These are phyloP conservation scores for Chaetomium fimeti DNA, from an alignment of 495 filamentous ascomycete species.

Conservation along the genomic window DNA sequence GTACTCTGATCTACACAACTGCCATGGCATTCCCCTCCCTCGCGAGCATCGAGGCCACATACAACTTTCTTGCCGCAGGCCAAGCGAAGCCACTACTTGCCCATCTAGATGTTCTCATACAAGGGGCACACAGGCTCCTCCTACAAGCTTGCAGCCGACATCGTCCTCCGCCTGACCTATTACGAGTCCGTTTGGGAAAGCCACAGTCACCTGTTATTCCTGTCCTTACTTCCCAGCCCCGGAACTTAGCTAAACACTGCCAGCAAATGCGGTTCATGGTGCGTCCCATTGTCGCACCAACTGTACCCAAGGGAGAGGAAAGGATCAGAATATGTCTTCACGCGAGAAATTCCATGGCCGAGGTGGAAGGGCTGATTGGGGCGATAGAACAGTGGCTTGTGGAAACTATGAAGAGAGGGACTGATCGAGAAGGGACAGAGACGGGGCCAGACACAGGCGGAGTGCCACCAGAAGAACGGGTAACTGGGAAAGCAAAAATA, in stretches of 20 bases:
- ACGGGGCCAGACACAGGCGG: too few species aligned
- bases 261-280: slow-evolving; percentile 53
- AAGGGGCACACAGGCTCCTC: slow-evolving; percentile 31
- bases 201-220: slow-evolving; percentile 45
- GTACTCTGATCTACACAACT: slow-evolving; percentile 61
- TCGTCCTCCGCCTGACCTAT: slow-evolving; percentile 15
- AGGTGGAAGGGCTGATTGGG: slow-evolving; percentile 45
- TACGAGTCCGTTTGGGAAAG: slow-evolving; percentile 29
- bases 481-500: too few species aligned
- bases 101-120: slow-evolving; percentile 31
- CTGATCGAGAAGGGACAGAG: background rate
- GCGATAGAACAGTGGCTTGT: slow-evolving; percentile 46
- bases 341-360: slow-evolving; percentile 48
- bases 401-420: background rate
- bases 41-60: slow-evolving; percentile 49
- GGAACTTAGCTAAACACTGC: slow-evolving; percentile 51
- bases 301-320: slow-evolving; percentile 51
- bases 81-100: slow-evolving; percentile 39
- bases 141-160: slow-evolving; percentile 18
- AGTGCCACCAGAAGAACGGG: too few species aligned
- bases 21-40: slow-evolving; percentile 56
- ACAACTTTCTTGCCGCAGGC: slow-evolving; percentile 49
- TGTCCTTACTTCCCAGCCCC: slow-evolving; percentile 45
- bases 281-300: slow-evolving; percentile 55
- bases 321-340: slow-evolving; percentile 57